A percentile compares a stretch with the other conserved stretches of the same genome.
phyloP scores from a whole-genome alignment of 768 basidiomycete species.

The Mrakia blollopis region DNA sequence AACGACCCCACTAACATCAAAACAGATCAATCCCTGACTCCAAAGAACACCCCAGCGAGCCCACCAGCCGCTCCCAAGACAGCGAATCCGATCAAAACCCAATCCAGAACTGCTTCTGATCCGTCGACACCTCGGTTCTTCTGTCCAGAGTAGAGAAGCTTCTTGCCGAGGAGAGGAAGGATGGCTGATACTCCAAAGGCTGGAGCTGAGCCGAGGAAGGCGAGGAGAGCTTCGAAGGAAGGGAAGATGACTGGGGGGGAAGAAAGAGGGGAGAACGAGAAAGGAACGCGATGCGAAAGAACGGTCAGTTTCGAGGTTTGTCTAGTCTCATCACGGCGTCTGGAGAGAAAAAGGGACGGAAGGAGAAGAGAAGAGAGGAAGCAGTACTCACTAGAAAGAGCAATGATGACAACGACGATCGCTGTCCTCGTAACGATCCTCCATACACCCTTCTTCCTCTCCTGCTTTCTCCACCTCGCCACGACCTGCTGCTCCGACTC shows the following conservation, averaged over 20 bases:
- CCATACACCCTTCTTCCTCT: conserved; percentile 11
- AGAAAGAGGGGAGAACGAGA: background rate
- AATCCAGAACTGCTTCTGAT: conserved; percentile 7
- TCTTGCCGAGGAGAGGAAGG: conserved; percentile 29
- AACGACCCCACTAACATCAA: too few species aligned
- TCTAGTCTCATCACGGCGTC: background rate
- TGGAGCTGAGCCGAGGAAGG: conserved; percentile 30
- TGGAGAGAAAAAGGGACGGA: background rate
- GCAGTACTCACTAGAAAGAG: conserved; percentile 55
- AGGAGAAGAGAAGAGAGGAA: background rate
- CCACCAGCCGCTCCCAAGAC: conserved; percentile 13
- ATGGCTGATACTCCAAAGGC: conserved; percentile 28
- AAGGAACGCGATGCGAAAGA: conserved; percentile 1
- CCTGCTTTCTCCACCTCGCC: conserved; percentile 14
- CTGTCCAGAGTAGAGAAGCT: conserved; percentile 11
- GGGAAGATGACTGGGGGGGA: conserved; percentile 23
- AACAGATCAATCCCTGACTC: background rate
- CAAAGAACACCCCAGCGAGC: conserved; percentile 5
- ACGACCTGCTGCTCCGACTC: conserved; percentile 3
- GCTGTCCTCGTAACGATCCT: conserved; percentile 54
- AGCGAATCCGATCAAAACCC: background rate
- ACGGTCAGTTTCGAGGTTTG: too few species aligned
- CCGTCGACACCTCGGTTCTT: background rate
- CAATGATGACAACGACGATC: conserved; percentile 59
- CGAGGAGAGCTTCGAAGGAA: conserved; percentile 31